Evolutionary conservation across 345 rosid genomes (phyloP).

Genomic region (Adansonia digitata): DNA sequence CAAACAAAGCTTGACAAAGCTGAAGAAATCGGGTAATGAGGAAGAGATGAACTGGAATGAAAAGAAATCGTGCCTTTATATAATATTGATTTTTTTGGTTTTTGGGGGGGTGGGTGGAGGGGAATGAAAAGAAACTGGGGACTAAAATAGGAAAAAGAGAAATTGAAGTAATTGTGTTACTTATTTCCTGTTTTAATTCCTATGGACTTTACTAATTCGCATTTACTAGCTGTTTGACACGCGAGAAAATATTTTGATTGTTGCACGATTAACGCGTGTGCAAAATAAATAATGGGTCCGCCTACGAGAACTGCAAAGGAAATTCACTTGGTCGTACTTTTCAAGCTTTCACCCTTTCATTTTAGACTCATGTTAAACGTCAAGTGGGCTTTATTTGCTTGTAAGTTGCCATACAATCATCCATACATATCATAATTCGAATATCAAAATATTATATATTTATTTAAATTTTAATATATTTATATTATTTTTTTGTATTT

Average conservation of each 20-base stretch:
- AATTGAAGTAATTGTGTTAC: too few relatives aligned
- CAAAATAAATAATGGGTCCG: not conserved
- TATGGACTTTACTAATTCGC: not conserved
- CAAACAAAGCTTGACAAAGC: not conserved
- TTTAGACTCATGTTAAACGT: not conserved
- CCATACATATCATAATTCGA: too few relatives aligned
- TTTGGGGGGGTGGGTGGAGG: too few relatives aligned
- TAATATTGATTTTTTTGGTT: not conserved
- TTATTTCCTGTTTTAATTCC: not conserved
- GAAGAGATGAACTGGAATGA: not conserved
- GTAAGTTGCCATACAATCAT: not conserved
- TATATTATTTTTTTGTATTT: too few relatives aligned
- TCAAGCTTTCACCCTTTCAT: not conserved
- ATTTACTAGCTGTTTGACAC: not conserved
- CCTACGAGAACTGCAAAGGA: not conserved
- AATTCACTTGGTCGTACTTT: not conserved
- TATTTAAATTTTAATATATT: too few relatives aligned
- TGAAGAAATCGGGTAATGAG: not conserved
- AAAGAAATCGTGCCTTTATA: not conserved
- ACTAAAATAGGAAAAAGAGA: not conserved
- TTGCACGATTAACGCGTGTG: slow-evolving; percentile 22
- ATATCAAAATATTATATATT: too few relatives aligned
- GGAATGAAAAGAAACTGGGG: not conserved
- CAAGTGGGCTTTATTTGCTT: not conserved
- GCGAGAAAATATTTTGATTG: not conserved